Conservation (phyloP, 208 protist species). For the Wallacemonas sp. region DNA sequence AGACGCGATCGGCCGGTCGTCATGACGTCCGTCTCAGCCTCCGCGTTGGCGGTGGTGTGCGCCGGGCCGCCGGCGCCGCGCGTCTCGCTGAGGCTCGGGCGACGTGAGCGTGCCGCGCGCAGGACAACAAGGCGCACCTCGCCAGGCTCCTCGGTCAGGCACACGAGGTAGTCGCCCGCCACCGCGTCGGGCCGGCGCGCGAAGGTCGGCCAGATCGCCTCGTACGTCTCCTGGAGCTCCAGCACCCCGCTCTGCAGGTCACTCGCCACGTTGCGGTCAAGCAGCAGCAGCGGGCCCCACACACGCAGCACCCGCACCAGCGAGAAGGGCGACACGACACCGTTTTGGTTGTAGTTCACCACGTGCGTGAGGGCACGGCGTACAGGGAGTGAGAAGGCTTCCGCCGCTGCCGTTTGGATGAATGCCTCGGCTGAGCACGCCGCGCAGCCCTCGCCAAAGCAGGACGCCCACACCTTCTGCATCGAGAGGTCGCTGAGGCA, state of each 20-base stretch:
- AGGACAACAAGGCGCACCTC: slow-evolving; percentile 67
- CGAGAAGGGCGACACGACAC: slow-evolving; percentile 77
- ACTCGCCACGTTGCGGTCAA: slow-evolving; percentile 69
- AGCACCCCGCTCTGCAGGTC: slow-evolving; percentile 58
- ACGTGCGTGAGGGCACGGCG: slow-evolving; percentile 50
- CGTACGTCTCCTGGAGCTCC: slow-evolving; percentile 53
- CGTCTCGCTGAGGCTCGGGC: not conserved
- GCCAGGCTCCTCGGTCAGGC: slow-evolving; percentile 52
- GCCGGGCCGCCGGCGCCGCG: not conserved
- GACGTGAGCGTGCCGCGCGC: slow-evolving; percentile 20
- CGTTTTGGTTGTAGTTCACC: slow-evolving; percentile 69
- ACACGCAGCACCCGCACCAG: slow-evolving; percentile 73
- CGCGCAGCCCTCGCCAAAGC: slow-evolving; percentile 53
- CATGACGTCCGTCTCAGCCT: not conserved
- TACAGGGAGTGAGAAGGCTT: slow-evolving; percentile 60
- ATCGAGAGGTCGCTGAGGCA: slow-evolving; percentile 59
- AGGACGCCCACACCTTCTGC: slow-evolving; percentile 49
- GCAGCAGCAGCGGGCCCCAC: slow-evolving; percentile 82
- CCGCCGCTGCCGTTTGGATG: slow-evolving; percentile 27
- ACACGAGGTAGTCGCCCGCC: slow-evolving; percentile 75
- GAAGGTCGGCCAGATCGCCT: slow-evolving; percentile 53
- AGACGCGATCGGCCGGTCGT: slow-evolving; percentile 1
- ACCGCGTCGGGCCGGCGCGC: slow-evolving; percentile 42
- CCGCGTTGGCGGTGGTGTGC: not conserved
- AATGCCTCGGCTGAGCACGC: slow-evolving; percentile 68